Percentiles rank a stretch among this genome's conserved stretches.
phyloP scores from a whole-genome alignment of 441 rosid genomes.

The Populus hybrid region DNA sequence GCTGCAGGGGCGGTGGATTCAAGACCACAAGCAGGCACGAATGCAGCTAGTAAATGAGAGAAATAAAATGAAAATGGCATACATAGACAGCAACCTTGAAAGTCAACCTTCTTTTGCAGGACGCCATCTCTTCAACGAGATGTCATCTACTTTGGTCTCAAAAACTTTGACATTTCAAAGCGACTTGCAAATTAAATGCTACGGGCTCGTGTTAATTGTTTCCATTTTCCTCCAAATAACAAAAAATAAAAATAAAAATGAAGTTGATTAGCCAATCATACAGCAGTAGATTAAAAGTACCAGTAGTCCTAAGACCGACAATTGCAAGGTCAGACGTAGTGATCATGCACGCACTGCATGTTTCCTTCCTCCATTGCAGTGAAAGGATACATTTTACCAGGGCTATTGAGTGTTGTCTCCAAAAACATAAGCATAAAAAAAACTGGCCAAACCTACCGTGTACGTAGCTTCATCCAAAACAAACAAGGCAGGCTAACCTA shows the following conservation, averaged over 20 bases:
- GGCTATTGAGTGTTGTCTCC: slow-evolving; percentile 33
- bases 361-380: neutral
- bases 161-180: no score
- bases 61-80: neutral
- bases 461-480: neutral
- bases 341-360: neutral
- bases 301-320: neutral
- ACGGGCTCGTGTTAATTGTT: neutral
- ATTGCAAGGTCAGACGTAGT: neutral
- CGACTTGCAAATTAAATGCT: neutral
- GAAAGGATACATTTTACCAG: neutral
- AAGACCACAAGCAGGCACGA: neutral
- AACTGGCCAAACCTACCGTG: slow-evolving; percentile 15
- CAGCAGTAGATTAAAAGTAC: neutral
- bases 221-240: no score
- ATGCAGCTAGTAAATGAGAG: neutral
- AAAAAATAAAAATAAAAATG: neutral
- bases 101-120: neutral
- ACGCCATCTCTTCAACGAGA: neutral
- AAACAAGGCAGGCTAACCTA: neutral
- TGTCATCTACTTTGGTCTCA: neutral
- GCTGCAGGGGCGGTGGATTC: neutral
- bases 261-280: neutral
- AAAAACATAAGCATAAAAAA: slow-evolving; percentile 16
- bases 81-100: no score